A percentile compares a stretch with the other conserved stretches of the same genome.
phyloP scores from a whole-genome alignment of 1,139 yeast species.

The Debaryomyces udenii region DNA sequence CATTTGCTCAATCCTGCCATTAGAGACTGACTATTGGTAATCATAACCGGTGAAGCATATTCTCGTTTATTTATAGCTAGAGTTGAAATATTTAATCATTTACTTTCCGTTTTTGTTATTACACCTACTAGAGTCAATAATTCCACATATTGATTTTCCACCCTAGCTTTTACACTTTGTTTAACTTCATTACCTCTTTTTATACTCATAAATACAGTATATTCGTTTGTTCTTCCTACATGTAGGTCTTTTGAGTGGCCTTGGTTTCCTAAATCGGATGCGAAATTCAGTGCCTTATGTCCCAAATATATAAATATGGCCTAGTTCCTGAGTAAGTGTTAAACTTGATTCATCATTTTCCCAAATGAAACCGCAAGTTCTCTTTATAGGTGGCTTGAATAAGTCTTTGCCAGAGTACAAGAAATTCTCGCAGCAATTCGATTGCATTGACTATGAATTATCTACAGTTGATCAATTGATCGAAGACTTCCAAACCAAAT shows the following conservation, averaged over 20 bases:
- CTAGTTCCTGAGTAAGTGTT: too few relatives aligned
- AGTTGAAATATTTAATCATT: not conserved
- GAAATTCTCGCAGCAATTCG: constrained; percentile 40
- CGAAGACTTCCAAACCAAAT: constrained; percentile 36
- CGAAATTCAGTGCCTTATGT: constrained; percentile 1
- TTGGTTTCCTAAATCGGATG: constrained; percentile 6
- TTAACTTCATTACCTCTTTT: constrained; percentile 6
- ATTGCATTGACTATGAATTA: constrained; percentile 46
- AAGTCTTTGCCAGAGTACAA: constrained; percentile 38
- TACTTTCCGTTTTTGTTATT: not conserved
- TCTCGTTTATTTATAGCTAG: constrained; percentile 4
- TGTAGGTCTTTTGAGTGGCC: not conserved
- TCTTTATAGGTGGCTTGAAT: constrained; percentile 50
- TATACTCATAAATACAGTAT: constrained; percentile 6
- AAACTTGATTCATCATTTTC: not conserved
- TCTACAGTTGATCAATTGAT: constrained; percentile 45
- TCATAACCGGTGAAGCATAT: not conserved
- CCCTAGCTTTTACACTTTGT: constrained; percentile 2
- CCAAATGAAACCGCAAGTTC: constrained; percentile 35
- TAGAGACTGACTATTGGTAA: constrained; percentile 4
- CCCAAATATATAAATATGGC: not conserved
- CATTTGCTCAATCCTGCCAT: not conserved
- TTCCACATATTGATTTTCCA: constrained; percentile 4
- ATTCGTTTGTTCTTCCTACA: constrained; percentile 1
- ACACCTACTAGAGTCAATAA: constrained; percentile 2